These are phyloP conservation scores for Aspergillus incahuasiensis DNA, from an alignment of 495 filamentous ascomycete species.

Conservation along the genomic window DNA sequence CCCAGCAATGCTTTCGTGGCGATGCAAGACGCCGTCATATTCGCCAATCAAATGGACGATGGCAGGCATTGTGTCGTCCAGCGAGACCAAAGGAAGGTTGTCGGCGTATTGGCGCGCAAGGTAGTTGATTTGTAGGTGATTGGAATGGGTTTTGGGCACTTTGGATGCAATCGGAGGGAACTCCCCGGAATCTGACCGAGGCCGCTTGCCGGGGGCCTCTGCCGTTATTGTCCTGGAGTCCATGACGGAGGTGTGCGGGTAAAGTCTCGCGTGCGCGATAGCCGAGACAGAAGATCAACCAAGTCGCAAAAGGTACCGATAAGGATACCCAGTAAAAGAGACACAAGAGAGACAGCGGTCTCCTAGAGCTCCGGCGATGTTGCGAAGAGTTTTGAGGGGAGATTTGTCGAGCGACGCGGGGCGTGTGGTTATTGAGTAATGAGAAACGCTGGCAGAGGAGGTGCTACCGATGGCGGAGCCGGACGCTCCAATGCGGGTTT, in stretches of 20 bases:
- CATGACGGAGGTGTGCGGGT: conserved; percentile 23
- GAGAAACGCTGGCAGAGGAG: conserved; percentile 16
- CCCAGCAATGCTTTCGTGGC: conserved; percentile 79
- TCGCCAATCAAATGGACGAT: conserved; percentile 66
- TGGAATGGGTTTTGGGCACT: conserved; percentile 48
- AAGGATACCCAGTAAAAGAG: neutral
- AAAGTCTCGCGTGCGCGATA: neutral
- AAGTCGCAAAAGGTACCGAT: neutral
- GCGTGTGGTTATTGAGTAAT: conserved; percentile 19
- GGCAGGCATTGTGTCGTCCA: conserved; percentile 55
- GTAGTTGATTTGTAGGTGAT: conserved; percentile 78
- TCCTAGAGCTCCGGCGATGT: neutral
- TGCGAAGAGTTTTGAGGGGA: neutral
- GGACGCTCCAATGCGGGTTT: conserved; percentile 22
- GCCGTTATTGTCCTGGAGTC: conserved; percentile 34
- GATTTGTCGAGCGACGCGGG: neutral
- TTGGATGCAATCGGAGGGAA: conserved; percentile 44
- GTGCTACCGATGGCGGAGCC: conserved; percentile 27
- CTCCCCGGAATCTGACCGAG: conserved; percentile 54
- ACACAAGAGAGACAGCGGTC: neutral
- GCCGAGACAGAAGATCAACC: neutral
- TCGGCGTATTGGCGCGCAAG: conserved; percentile 60
- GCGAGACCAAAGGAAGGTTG: conserved; percentile 57
- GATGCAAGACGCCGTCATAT: conserved; percentile 77
- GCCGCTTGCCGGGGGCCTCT: conserved; percentile 52